Evolutionary conservation across 805 yeast genomes (phyloP).

Genomic region (Jamesozyma gamospora): DNA sequence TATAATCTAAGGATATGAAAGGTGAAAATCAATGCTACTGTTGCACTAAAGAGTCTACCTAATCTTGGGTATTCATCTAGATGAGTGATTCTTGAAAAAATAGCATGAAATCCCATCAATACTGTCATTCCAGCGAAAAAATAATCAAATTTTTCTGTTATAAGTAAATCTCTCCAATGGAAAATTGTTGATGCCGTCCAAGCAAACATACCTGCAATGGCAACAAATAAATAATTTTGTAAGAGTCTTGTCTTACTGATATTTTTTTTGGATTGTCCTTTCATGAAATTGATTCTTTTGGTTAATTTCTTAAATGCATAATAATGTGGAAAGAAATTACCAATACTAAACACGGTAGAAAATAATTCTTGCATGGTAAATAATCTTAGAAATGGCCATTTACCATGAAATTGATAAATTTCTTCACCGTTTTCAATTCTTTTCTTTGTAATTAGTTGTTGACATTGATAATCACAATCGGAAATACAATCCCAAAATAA

Average conservation of each 20-base stretch:
- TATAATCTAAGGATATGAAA: slow-evolving; percentile 58
- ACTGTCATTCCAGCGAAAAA: slow-evolving; percentile 90
- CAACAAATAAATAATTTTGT: slow-evolving; percentile 29
- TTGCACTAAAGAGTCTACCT: slow-evolving; percentile 31
- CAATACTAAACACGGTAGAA: slow-evolving; percentile 67
- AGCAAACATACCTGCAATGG: slow-evolving; percentile 66
- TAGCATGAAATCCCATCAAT: slow-evolving; percentile 63
- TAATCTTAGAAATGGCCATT: slow-evolving; percentile 85
- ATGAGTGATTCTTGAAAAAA: slow-evolving; percentile 49
- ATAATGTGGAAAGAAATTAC: slow-evolving; percentile 59
- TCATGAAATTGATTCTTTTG: slow-evolving; percentile 11
- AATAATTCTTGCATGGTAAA: slow-evolving; percentile 80
- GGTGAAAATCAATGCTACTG: slow-evolving; percentile 43
- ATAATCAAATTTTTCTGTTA: slow-evolving; percentile 83
- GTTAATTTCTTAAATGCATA: slow-evolving; percentile 33
- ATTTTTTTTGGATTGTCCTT: slow-evolving; percentile 2
- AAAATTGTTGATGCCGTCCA: slow-evolving; percentile 83
- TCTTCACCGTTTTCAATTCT: slow-evolving; percentile 41
- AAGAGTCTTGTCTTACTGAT: slow-evolving; percentile 5
- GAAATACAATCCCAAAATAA: slow-evolving; percentile 66
- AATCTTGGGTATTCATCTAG: slow-evolving; percentile 36
- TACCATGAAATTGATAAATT: slow-evolving; percentile 84
- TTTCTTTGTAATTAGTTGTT: slow-evolving; percentile 55
- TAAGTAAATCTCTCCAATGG: slow-evolving; percentile 71
- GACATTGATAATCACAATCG: slow-evolving; percentile 92